phyloP scores from a whole-genome alignment of 2,329 filamentous ascomycete species.

The Bipolaris oryzae region DNA sequence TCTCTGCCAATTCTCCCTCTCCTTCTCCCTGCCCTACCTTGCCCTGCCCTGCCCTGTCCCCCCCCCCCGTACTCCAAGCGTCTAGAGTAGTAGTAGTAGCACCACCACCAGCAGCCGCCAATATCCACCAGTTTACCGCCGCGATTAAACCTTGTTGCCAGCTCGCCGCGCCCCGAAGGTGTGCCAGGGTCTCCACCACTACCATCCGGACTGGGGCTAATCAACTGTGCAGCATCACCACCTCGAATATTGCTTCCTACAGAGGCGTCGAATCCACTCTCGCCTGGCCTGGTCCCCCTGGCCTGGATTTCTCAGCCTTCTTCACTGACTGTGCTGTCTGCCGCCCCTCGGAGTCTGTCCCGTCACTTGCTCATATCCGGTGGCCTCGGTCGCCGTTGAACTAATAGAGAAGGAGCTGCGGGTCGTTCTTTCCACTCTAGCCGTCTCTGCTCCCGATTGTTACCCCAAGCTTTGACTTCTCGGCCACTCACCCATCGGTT shows the following conservation, averaged over 20 bases:
- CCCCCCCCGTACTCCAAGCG: constrained; percentile 12
- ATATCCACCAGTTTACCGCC: constrained; percentile 38
- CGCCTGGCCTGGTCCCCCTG: constrained; percentile 22
- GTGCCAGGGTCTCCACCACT: constrained; percentile 23
- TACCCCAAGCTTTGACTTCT: constrained; percentile 19
- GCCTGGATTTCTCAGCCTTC: constrained; percentile 19
- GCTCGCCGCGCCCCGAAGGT: constrained; percentile 30
- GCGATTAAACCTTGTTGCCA: constrained; percentile 31
- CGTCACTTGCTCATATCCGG: constrained; percentile 26
- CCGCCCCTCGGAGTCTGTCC: constrained; percentile 22
- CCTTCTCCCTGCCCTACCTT: no score
- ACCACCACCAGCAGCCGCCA: constrained; percentile 10
- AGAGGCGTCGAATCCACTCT: constrained; percentile 17
- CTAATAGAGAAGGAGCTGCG: constrained; percentile 19
- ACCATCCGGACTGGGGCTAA: constrained; percentile 36
- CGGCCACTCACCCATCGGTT: constrained; percentile 21
- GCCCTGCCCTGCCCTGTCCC: neutral
- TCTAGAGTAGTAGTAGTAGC: neutral
- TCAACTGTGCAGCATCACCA: constrained; percentile 38
- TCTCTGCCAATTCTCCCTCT: constrained; percentile 23
- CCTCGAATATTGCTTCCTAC: constrained; percentile 22
- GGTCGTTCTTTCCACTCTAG: constrained; percentile 9
- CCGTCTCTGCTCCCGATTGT: constrained; percentile 12
- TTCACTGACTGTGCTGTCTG: constrained; percentile 19
- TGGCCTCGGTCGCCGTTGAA: constrained; percentile 15